Percentiles rank a stretch among this genome's conserved stretches.
Evolutionary conservation across 1,284 basidiomycete genomes (phyloP).

Genomic region (Cutaneotrichosporon cavernicola): DNA sequence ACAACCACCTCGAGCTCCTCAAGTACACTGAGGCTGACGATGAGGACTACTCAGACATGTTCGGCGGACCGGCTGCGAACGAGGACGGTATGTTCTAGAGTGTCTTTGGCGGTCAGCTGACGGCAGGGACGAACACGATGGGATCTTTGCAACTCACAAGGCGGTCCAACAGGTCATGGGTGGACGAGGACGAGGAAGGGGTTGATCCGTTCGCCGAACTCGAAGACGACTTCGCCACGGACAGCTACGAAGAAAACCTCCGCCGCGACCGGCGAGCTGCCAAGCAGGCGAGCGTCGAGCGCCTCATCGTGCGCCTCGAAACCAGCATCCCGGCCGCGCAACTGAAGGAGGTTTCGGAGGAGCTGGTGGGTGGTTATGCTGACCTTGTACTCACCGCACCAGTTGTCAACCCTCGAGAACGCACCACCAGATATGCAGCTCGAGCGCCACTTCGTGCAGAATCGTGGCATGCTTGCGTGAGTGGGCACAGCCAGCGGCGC

Average conservation of each 20-base stretch:
- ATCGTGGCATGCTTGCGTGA: constrained; percentile 85
- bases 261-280: constrained; percentile 87
- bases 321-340: constrained; percentile 72
- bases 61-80: constrained; percentile 59
- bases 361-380: constrained; percentile 63
- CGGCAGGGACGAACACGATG: constrained; percentile 23
- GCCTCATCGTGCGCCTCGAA: constrained; percentile 79
- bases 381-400: neutral
- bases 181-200: constrained; percentile 80
- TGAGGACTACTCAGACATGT: constrained; percentile 89
- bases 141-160: constrained; percentile 63
- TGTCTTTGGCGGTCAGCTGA: neutral
- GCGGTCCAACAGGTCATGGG: constrained; percentile 83
- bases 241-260: constrained; percentile 82
- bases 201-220: constrained; percentile 96
- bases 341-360: constrained; percentile 76
- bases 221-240: constrained; percentile 77
- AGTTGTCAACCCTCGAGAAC: constrained; percentile 63
- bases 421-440: constrained; percentile 69
- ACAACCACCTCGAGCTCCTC: constrained; percentile 56
- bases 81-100: constrained; percentile 14
- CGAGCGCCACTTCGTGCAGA: constrained; percentile 80
- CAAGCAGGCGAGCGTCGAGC: constrained; percentile 72
- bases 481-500: constrained; percentile 7
- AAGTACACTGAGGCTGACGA: constrained; percentile 81